phyloP scores from a whole-genome alignment of 345 rosid species.

The Cardiospermum halicacabum region DNA sequence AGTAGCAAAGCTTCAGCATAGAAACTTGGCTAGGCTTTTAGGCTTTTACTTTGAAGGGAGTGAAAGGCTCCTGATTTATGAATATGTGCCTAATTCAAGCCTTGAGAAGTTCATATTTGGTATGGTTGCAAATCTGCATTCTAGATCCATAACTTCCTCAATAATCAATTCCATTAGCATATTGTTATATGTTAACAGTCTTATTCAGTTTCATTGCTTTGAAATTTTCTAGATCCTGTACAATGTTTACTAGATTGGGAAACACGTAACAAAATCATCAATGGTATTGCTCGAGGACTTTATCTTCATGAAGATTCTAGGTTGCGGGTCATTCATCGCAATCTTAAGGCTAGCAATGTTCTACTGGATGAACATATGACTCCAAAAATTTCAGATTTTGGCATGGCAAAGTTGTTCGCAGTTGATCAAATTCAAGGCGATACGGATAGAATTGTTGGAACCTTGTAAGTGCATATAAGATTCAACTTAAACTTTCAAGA shows the following conservation, averaged over 20 bases:
- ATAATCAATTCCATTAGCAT: not conserved
- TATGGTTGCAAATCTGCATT: not conserved
- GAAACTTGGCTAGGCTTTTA: constrained; percentile 34
- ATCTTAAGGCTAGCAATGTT: not conserved
- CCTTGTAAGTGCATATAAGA: not conserved
- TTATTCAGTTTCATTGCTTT: not conserved
- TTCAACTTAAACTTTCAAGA: too few relatives aligned
- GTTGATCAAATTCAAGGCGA: not conserved
- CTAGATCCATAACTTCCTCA: not conserved
- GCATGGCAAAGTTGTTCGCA: constrained; percentile 1
- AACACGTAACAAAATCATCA: not conserved
- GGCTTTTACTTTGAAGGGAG: constrained; percentile 35
- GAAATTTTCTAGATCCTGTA: not conserved
- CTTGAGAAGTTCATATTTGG: constrained; percentile 40
- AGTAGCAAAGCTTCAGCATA: constrained; percentile 49
- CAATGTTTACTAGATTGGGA: constrained; percentile 1
- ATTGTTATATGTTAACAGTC: not conserved
- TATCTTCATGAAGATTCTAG: constrained; percentile 1
- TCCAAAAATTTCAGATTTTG: constrained; percentile 10
- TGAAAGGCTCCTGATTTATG: constrained; percentile 42
- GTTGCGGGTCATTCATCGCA: not conserved
- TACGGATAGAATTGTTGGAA: not conserved
- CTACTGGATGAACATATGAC: not conserved
- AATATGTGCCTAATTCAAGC: constrained; percentile 38
- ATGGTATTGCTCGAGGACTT: not conserved